Evolutionary conservation across 1,139 yeast species (phyloP), one percentile per base, ranked within the genome.

Genomic region (Geotrichum reessii): DNA sequence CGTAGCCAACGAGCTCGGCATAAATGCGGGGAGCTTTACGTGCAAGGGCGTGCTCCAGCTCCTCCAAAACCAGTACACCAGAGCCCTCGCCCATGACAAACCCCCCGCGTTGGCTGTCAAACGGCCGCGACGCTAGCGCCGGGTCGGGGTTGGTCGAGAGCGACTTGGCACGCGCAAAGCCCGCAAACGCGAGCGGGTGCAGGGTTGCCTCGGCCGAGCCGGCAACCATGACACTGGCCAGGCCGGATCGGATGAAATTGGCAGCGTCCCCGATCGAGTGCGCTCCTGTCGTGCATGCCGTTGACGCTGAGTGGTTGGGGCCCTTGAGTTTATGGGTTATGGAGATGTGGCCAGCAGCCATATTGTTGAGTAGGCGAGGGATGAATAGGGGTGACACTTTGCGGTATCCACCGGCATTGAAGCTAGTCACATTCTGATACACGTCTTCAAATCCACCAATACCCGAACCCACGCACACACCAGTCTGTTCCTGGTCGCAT

Each of bases 231-330:
- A 86, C 87, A 64, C 91, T 85, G 8, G 95, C 90, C 74, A 87
- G 87, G 1, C 90, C 95, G 61, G 85, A 83, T 62, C 79, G 76
- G 61, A 95, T 88, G 69, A 91, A 86, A 65, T 92, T 82, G 64
- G 78, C 82, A 0, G 97, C 97, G 69, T 95, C 99, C 1, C 99
- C 98, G 58, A 95, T 85, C 0, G 97, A 82, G 69, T 93, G 95
- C 33, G 88, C 81, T 0, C 99, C 99, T 0, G 99, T 91, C 2
- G 99, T 96, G 75, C 99, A 95, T 0, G 99, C 99, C 0, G 98
- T 91, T 0, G 96, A 82, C 0, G 86, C 95, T 0, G 96, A 77
- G 69, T 91, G 97, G 58, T 88, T 83, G 1, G 97, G 96, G 0
- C 99, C 99, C 65, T 80, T 76, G 40, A 90, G 74, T 2, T 87